A percentile compares a stretch with the other conserved stretches of the same genome.
phyloP scores from a whole-genome alignment of 495 filamentous ascomycete species.

The Jackrogersella multiformis region DNA sequence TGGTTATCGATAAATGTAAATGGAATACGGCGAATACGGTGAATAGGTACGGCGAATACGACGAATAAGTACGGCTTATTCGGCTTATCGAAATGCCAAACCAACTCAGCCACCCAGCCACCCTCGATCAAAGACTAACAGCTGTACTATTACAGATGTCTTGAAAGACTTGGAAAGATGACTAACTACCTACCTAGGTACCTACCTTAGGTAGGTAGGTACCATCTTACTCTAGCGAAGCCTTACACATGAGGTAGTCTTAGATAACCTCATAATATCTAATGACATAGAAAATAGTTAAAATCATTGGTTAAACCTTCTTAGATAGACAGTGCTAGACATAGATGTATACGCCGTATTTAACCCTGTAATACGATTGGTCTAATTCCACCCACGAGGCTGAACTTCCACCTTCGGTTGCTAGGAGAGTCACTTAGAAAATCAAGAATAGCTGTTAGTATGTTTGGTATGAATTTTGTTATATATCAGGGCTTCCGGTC shows the following conservation, averaged over 20 bases:
- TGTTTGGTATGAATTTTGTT: not conserved
- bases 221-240: no score
- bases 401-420: not conserved
- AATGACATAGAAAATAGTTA: no score
- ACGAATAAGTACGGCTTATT: no score
- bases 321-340: no score
- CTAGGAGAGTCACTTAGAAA: not conserved
- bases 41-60: no score
- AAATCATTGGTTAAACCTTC: no score
- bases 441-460: not conserved
- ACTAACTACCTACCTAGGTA: not conserved
- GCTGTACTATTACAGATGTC: no score
- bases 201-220: not conserved
- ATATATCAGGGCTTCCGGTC: not conserved
- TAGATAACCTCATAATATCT: no score
- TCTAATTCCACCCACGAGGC: constrained; percentile 8
- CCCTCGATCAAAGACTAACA: not conserved
- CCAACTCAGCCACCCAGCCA: not conserved
- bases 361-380: constrained; percentile 39
- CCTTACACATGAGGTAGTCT: no score
- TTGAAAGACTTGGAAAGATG: not conserved
- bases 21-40: no score
- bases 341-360: constrained; percentile 42
- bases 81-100: not conserved
- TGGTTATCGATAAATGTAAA: no score